Conservation (phyloP, 371 early-diverging fungal species). For the Syncephalastrum contaminatum region DNA sequence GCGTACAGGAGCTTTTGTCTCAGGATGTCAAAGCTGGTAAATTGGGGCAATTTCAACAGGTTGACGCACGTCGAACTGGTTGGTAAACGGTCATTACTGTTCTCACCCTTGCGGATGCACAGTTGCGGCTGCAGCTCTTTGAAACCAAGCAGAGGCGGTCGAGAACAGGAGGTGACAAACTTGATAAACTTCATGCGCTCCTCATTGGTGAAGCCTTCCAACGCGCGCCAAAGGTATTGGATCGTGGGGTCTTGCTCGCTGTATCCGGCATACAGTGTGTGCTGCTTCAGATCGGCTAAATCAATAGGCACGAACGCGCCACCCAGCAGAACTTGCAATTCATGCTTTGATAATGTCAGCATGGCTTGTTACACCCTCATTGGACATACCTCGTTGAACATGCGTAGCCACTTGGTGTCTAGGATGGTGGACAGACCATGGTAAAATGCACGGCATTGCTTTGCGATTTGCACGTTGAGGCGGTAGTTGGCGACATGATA, state of each 20-base stretch:
- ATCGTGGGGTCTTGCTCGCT: slow-evolving; percentile 66
- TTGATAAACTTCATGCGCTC: slow-evolving; percentile 75
- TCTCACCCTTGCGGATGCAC: slow-evolving; percentile 73
- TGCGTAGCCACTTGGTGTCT: slow-evolving; percentile 73
- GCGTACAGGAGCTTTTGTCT: slow-evolving; percentile 83
- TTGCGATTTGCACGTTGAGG: slow-evolving; percentile 75
- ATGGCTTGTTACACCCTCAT: not conserved
- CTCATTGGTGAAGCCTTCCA: slow-evolving; percentile 61
- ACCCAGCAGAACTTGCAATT: slow-evolving; percentile 88
- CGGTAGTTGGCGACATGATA: slow-evolving; percentile 82
- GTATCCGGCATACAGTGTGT: slow-evolving; percentile 86
- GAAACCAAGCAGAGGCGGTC: slow-evolving; percentile 93
- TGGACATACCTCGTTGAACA: slow-evolving; percentile 68
- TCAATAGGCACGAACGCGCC: slow-evolving; percentile 80
- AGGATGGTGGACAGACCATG: slow-evolving; percentile 79
- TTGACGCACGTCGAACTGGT: slow-evolving; percentile 95
- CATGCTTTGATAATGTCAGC: slow-evolving; percentile 48
- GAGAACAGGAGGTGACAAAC: slow-evolving; percentile 90
- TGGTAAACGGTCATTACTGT: slow-evolving; percentile 62
- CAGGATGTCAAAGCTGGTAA: slow-evolving; percentile 55
- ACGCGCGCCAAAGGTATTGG: slow-evolving; percentile 81
- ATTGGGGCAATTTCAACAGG: slow-evolving; percentile 88
- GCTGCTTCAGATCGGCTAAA: slow-evolving; percentile 70
- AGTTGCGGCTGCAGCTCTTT: slow-evolving; percentile 76
- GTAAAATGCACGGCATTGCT: slow-evolving; percentile 84